Conservation (phyloP, 2,329 filamentous ascomycete species). For the Monosporascus sp. region DNA sequence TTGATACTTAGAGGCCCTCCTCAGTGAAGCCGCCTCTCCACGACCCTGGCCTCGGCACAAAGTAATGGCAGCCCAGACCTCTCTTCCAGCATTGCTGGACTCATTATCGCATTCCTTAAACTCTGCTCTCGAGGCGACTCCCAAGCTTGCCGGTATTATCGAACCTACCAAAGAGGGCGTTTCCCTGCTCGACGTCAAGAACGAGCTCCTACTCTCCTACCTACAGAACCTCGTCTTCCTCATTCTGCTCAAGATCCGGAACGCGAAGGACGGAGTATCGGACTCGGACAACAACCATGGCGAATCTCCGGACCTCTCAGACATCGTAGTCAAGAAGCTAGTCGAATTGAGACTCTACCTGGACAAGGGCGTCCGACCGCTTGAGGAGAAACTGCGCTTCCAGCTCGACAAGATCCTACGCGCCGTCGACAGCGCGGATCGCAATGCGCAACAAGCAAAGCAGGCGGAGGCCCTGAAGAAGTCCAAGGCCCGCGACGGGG, state of each 20-base stretch:
- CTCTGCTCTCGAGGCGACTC: constrained; percentile 61
- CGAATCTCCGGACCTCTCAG: constrained; percentile 41
- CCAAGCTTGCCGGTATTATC: constrained; percentile 51
- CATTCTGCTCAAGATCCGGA: constrained; percentile 73
- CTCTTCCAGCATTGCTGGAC: constrained; percentile 44
- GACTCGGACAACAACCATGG: constrained; percentile 28
- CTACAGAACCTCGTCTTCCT: constrained; percentile 90
- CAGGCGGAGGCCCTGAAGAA: constrained; percentile 29
- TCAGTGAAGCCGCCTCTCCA: too few species aligned
- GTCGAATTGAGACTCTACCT: constrained; percentile 87
- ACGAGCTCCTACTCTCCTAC: constrained; percentile 94
- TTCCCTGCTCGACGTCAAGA: constrained; percentile 91
- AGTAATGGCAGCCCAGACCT: constrained; percentile 44
- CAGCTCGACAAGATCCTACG: constrained; percentile 93
- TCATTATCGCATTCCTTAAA: constrained; percentile 54
- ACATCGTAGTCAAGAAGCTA: constrained; percentile 77
- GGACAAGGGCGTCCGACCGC: constrained; percentile 83
- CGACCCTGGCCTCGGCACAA: constrained; percentile 2
- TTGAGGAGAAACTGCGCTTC: constrained; percentile 88
- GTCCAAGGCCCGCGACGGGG: constrained; percentile 19
- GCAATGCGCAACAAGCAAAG: constrained; percentile 29
- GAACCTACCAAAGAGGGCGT: constrained; percentile 80
- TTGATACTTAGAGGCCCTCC: too few species aligned
- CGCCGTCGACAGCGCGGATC: constrained; percentile 70
- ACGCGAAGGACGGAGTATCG: constrained; percentile 29